A percentile compares a stretch with the other conserved stretches of the same genome.
Evolutionary conservation across 2,329 filamentous ascomycete species (phyloP).

Genomic region (Scedosporium dehoogii): DNA sequence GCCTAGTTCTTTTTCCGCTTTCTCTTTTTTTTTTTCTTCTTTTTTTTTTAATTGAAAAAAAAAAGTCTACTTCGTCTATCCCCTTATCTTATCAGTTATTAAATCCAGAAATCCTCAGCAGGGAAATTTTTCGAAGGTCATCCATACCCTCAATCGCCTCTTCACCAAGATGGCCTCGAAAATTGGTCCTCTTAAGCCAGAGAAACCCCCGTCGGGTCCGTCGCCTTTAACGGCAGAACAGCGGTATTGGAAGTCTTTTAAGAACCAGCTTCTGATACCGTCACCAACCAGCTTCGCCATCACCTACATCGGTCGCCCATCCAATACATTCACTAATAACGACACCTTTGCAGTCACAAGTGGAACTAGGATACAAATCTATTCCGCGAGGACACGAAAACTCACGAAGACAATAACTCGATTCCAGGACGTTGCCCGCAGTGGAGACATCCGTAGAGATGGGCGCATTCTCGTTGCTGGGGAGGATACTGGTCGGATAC

Average conservation of each 20-base stretch:
- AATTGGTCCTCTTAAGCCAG: slow-evolving; percentile 32
- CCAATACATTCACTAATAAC: slow-evolving; percentile 32
- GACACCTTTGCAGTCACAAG: slow-evolving; percentile 90
- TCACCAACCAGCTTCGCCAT: slow-evolving; percentile 85
- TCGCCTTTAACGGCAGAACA: slow-evolving; percentile 83
- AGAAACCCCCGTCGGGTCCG: slow-evolving; percentile 76
- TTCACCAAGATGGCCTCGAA: neutral
- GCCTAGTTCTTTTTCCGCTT: no score
- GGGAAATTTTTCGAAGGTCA: no score
- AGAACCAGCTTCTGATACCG: slow-evolving; percentile 79
- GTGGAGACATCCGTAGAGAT: slow-evolving; percentile 80
- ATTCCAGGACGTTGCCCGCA: slow-evolving; percentile 84
- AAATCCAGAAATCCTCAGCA: no score
- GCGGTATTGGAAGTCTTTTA: slow-evolving; percentile 92
- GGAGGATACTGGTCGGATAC: slow-evolving; percentile 83
- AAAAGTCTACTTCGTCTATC: no score
- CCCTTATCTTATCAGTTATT: no score
- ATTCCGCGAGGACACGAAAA: slow-evolving; percentile 85
- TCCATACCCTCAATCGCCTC: neutral
- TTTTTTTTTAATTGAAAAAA: no score
- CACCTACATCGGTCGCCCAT: slow-evolving; percentile 69
- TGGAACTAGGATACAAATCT: slow-evolving; percentile 85
- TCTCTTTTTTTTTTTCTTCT: no score
- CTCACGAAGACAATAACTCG: slow-evolving; percentile 88
- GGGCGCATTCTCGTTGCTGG: slow-evolving; percentile 83